Evolutionary conservation across 345 rosid species (phyloP).

Genomic region (Nephelium lappaceum): DNA sequence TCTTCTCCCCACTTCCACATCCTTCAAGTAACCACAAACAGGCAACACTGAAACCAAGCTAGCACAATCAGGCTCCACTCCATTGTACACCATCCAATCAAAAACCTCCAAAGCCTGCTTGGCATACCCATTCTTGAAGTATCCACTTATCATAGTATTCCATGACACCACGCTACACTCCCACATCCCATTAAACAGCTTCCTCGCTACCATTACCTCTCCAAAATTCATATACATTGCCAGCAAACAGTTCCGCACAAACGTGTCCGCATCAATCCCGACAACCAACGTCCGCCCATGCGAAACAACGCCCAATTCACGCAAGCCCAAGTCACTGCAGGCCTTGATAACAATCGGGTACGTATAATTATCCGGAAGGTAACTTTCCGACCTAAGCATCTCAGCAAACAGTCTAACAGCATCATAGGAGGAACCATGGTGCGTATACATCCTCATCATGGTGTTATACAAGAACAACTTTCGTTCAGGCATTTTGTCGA

Average conservation of each 20-base stretch:
- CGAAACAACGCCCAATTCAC: slow-evolving; percentile 42
- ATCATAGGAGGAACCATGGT: slow-evolving; percentile 31
- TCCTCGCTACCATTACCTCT: slow-evolving; percentile 44
- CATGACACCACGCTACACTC: slow-evolving; percentile 61
- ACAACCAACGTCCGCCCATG: slow-evolving; percentile 54
- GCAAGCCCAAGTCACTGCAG: slow-evolving; percentile 43
- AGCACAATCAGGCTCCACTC: slow-evolving; percentile 56
- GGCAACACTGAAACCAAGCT: slow-evolving; percentile 58
- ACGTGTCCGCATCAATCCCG: slow-evolving; percentile 35
- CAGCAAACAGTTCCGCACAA: slow-evolving; percentile 60
- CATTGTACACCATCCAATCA: slow-evolving; percentile 44
- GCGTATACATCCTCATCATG: slow-evolving; percentile 45
- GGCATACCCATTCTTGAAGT: slow-evolving; percentile 52
- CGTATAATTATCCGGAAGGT: slow-evolving; percentile 53
- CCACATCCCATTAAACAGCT: slow-evolving; percentile 50
- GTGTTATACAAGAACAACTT: slow-evolving; percentile 43
- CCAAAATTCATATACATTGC: slow-evolving; percentile 71
- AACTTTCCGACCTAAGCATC: slow-evolving; percentile 43
- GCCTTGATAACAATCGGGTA: slow-evolving; percentile 61
- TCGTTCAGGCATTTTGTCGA: slow-evolving; percentile 54
- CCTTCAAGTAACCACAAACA: slow-evolving; percentile 62
- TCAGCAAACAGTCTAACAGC: slow-evolving; percentile 44
- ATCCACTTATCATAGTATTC: slow-evolving; percentile 72
- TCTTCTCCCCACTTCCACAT: slow-evolving; percentile 51
- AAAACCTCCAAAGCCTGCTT: slow-evolving; percentile 48